These are phyloP conservation scores for Monilinia laxa DNA, from an alignment of 2,329 filamentous ascomycete species.

Conservation along the genomic window DNA sequence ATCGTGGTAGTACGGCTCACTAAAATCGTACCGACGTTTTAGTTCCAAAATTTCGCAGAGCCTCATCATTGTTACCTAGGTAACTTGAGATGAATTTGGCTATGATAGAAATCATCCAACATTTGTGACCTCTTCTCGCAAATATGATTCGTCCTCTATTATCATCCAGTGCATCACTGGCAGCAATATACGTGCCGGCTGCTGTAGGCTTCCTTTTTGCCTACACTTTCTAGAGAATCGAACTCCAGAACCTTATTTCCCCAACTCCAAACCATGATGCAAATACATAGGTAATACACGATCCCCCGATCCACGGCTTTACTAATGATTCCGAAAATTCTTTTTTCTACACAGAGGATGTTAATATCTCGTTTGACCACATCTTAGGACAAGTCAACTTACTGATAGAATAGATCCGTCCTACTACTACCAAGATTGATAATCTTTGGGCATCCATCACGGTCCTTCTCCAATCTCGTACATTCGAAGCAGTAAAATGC, in stretches of 20 bases:
- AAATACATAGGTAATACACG: slow-evolving; percentile 19
- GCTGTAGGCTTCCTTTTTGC: slow-evolving; percentile 4
- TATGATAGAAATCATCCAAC: neutral
- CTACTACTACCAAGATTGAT: slow-evolving; percentile 95
- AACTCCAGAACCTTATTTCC: slow-evolving; percentile 6
- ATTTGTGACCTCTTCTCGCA: neutral
- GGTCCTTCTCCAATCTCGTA: slow-evolving; percentile 92
- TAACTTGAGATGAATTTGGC: neutral
- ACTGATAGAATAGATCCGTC: slow-evolving; percentile 69
- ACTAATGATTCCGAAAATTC: slow-evolving; percentile 60
- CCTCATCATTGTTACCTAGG: neutral
- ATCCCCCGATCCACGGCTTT: slow-evolving; percentile 19
- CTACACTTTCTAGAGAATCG: slow-evolving; percentile 4
- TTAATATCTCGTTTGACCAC: slow-evolving; percentile 37
- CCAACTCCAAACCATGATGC: slow-evolving; percentile 13
- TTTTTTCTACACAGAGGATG: slow-evolving; percentile 56
- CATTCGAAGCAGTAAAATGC: slow-evolving; percentile 99
- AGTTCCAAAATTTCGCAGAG: neutral
- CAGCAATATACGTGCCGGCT: neutral
- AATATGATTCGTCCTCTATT: neutral
- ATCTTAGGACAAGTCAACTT: slow-evolving; percentile 11
- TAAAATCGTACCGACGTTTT: neutral
- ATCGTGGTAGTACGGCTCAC: neutral
- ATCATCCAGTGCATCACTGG: slow-evolving; percentile 1
- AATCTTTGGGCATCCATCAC: slow-evolving; percentile 98